phyloP scores from a whole-genome alignment of 495 filamentous ascomycete genomes.

The Aspergillus mulundensis region DNA sequence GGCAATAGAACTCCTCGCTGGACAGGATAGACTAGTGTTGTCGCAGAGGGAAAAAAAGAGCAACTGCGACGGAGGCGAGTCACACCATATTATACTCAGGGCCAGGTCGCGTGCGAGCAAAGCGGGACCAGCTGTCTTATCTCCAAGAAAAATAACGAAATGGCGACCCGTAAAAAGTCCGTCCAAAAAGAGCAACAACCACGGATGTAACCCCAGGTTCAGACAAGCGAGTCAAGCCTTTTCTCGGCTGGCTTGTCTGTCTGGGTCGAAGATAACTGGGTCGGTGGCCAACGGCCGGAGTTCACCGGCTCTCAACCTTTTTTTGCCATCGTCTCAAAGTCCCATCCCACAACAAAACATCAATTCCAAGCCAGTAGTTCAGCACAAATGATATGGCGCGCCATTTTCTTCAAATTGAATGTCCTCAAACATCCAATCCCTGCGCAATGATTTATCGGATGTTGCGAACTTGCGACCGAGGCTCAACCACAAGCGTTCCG shows the following conservation, averaged over 20 bases:
- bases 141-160: conserved; percentile 8
- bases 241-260: conserved; percentile 17
- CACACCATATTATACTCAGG: conserved; percentile 18
- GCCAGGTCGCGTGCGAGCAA: conserved; percentile 13
- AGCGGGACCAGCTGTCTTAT: conserved; percentile 18
- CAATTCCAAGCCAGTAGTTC: background rate
- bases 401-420: background rate
- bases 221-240: conserved; percentile 24
- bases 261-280: background rate
- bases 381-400: background rate
- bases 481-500: conserved; percentile 14
- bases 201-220: conserved; percentile 35
- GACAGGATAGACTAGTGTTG: conserved; percentile 6
- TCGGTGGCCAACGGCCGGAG: conserved; percentile 12
- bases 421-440: background rate
- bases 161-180: conserved; percentile 2
- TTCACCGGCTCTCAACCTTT: conserved; percentile 13
- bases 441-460: background rate
- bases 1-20: conserved; percentile 9
- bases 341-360: background rate
- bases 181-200: conserved; percentile 11
- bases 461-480: conserved; percentile 2
- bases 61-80: background rate
- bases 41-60: background rate
- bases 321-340: background rate